Evolutionary conservation across 2,329 filamentous ascomycete genomes (phyloP).

Genomic region (Xylariaceae sp.): DNA sequence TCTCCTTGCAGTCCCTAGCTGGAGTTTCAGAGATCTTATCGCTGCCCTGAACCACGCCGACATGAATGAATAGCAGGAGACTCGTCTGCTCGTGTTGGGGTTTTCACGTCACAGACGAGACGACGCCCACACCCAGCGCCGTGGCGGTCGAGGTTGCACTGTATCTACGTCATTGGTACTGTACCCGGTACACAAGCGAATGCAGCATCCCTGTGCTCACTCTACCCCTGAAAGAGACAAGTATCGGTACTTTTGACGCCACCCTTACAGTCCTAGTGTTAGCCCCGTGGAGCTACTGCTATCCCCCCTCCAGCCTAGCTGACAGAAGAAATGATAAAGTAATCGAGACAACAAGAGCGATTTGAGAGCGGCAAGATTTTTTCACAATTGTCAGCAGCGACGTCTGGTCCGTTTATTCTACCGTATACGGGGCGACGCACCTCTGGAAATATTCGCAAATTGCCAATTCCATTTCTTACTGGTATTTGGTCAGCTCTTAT

Average conservation of each 20-base stretch:
- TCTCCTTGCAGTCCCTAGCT: too few species aligned
- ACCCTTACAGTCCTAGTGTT: constrained; percentile 4
- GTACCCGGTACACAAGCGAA: constrained; percentile 25
- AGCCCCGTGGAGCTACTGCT: neutral
- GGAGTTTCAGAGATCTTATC: too few species aligned
- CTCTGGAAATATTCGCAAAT: neutral
- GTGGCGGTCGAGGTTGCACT: constrained; percentile 12
- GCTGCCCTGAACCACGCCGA: too few species aligned
- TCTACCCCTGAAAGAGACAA: constrained; percentile 12
- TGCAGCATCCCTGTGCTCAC: constrained; percentile 16
- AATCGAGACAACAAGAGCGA: constrained; percentile 1
- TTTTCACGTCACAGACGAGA: neutral
- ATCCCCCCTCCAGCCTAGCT: constrained; percentile 7
- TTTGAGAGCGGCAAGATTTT: constrained; percentile 9
- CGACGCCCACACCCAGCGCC: constrained; percentile 1
- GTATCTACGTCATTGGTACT: constrained; percentile 24
- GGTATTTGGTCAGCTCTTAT: neutral
- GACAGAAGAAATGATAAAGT: neutral
- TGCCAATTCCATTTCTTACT: neutral
- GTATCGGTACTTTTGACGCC: constrained; percentile 22
- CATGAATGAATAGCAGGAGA: too few species aligned
- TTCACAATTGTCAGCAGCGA: constrained; percentile 7
- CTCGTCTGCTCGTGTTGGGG: too few species aligned
- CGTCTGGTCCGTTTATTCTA: neutral
- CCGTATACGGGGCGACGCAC: neutral